Conservation (phyloP, 768 basidiomycete genomes). For the Amanita rubescens region DNA sequence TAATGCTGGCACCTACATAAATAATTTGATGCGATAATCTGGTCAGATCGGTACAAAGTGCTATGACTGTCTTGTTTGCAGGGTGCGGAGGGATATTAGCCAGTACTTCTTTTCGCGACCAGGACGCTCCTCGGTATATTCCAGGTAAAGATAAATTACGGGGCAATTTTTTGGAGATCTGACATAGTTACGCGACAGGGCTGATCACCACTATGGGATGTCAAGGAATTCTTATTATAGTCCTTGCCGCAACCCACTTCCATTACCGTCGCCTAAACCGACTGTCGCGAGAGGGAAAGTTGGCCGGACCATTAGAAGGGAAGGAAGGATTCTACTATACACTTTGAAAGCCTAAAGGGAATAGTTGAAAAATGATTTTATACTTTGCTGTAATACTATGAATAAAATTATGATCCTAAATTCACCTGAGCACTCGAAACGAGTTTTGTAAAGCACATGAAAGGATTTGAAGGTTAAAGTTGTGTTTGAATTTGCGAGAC, state of each 20-base stretch:
- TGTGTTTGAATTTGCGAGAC: too few relatives aligned
- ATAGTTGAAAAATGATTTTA: too few relatives aligned
- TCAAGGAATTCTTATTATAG: slow-evolving; percentile 29
- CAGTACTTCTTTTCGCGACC: slow-evolving; percentile 32
- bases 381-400: too few relatives aligned
- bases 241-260: slow-evolving; percentile 25
- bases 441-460: too few relatives aligned
- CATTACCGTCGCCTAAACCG: slow-evolving; percentile 32
- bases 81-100: slow-evolving; percentile 38
- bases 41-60: slow-evolving; percentile 27
- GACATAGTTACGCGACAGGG: slow-evolving; percentile 15
- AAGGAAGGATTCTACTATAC: slow-evolving; percentile 32
- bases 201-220: slow-evolving; percentile 33
- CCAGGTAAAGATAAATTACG: slow-evolving; percentile 24
- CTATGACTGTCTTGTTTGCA: slow-evolving; percentile 33
- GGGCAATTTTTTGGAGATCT: not conserved
- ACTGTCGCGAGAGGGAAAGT: slow-evolving; percentile 25
- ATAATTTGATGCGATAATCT: not conserved
- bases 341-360: too few relatives aligned
- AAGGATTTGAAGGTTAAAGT: too few relatives aligned
- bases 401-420: too few relatives aligned
- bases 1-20: not conserved
- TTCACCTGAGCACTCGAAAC: not conserved
- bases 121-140: slow-evolving; percentile 36
- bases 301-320: slow-evolving; percentile 26